These are phyloP conservation scores for Aspergillus sp. DNA, from an alignment of 2,329 filamentous ascomycete species.

Conservation along the genomic window DNA sequence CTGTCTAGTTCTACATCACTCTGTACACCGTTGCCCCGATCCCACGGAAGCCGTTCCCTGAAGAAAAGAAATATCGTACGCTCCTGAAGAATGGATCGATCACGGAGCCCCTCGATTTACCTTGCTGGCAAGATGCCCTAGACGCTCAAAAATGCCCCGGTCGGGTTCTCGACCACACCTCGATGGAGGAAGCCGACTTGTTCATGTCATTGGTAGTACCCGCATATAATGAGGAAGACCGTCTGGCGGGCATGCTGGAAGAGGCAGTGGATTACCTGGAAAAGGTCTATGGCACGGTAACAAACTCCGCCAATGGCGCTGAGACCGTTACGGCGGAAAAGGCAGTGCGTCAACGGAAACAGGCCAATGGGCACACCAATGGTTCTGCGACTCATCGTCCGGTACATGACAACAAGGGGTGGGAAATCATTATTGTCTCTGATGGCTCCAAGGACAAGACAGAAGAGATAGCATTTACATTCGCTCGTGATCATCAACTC, in stretches of 20 bases:
- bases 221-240: conserved; percentile 89
- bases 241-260: conserved; percentile 80
- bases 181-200: conserved; percentile 74
- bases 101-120: conserved; percentile 59
- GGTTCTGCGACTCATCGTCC: conserved; percentile 34
- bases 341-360: conserved; percentile 27
- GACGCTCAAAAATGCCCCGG: conserved; percentile 60
- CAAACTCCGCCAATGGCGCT: conserved; percentile 19
- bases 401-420: conserved; percentile 56
- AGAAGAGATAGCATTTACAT: conserved; percentile 74
- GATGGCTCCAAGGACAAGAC: conserved; percentile 87
- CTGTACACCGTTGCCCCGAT: conserved; percentile 77
- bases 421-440: conserved; percentile 90
- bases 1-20: conserved; percentile 61
- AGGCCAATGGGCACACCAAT: conserved; percentile 33
- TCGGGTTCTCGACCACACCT: conserved; percentile 42
- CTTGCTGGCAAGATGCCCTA: conserved; percentile 86
- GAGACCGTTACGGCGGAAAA: conserved; percentile 12
- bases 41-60: conserved; percentile 70
- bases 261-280: conserved; percentile 89
- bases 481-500: conserved; percentile 69
- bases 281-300: conserved; percentile 64
- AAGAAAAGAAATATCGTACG: conserved; percentile 84
- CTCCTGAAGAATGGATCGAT: conserved; percentile 65
- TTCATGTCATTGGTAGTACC: conserved; percentile 90